Base-by-base conservation (phyloP, 2,329 filamentous ascomycete genomes). In the Lasiodiplodia hormozganensis region DNA sequence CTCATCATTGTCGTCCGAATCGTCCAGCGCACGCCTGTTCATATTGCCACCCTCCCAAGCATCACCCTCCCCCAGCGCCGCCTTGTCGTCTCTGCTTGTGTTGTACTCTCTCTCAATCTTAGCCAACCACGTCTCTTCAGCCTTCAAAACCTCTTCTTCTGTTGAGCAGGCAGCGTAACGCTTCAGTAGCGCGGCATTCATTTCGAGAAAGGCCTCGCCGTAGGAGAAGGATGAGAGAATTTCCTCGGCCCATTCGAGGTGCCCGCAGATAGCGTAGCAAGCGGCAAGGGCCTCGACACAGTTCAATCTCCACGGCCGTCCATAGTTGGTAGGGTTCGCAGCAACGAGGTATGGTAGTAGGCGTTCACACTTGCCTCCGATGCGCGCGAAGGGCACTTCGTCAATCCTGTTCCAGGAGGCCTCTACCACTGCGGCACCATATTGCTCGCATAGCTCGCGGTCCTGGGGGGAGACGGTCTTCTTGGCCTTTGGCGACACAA, bases 271-370 rank as follows among this genome's bases (percentile, higher is more conserved):
- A 75, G 88, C 92, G 76, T 97, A 99, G 25, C 92, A 93, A 3
- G 96, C 95, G 0, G 94, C 96, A 57, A 99, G 84, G 4, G 96
- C 96, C 83, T 99, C 96, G 36, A 94, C 96, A 75, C 96, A 99
- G 80, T 99, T 99, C 71, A 99, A 80, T 67, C 94, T 86, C 92
- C 94, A 97, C 5, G 96, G 96, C 76, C 93, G 92, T 70, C 96
- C 96, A 81, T 99, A 99, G 82, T 99, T 99, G 76, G 97, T 96
- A 1, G 92, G 91, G 79, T 99, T 99, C 58, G 96, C 96, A 6
- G 96, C 96, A 62, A 99, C 94, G 8, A 99, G 89, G 79, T 99
- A 99, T 0, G 96, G 96, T 68, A 99, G 83, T 71, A 97, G 80
- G 66, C 96, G 86, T 83, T 97, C 94, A 80, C 94, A 97, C 80